Evolutionary conservation across 768 basidiomycete genomes (phyloP).

Genomic region (Phylloporus rhodoxanthus): DNA sequence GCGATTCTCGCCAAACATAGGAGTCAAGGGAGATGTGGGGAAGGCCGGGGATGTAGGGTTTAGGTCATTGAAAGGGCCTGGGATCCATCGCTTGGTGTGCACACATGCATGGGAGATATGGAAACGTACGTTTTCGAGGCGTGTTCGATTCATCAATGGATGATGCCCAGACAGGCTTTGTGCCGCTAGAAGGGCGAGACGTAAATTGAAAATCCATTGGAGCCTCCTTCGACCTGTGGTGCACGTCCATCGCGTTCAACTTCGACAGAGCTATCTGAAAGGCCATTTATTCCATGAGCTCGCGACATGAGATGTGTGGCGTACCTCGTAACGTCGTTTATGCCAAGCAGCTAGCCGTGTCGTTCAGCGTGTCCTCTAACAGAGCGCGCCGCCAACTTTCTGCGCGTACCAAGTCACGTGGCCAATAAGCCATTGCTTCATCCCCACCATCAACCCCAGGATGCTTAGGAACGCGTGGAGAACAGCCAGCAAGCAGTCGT

Average conservation of each 20-base stretch:
- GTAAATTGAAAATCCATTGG: constrained; percentile 92
- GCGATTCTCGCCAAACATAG: constrained; percentile 58
- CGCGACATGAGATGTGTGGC: neutral
- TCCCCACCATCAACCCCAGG: constrained; percentile 4
- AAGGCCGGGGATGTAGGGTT: constrained; percentile 31
- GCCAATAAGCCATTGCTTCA: constrained; percentile 5
- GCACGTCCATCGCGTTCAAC: constrained; percentile 21
- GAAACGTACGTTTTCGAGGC: constrained; percentile 63
- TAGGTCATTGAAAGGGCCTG: constrained; percentile 43
- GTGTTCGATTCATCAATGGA: constrained; percentile 43
- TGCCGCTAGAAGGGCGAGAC: constrained; percentile 46
- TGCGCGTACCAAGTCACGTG: constrained; percentile 23
- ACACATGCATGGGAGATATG: constrained; percentile 22
- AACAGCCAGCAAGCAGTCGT: constrained; percentile 15
- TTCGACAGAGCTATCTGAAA: neutral
- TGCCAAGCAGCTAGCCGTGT: constrained; percentile 1
- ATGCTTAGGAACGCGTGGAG: constrained; percentile 30
- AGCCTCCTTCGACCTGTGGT: constrained; percentile 60
- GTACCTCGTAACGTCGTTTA: constrained; percentile 12
- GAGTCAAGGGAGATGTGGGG: constrained; percentile 34
- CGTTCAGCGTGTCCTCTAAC: constrained; percentile 8
- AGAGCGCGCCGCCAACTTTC: constrained; percentile 13
- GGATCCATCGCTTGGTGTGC: constrained; percentile 26
- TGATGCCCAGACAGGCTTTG: constrained; percentile 55
- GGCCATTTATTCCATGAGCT: neutral